These are phyloP conservation scores for Trichosporon sp. DNA, from an alignment of 1,284 basidiomycete genomes.

Conservation along the genomic window DNA sequence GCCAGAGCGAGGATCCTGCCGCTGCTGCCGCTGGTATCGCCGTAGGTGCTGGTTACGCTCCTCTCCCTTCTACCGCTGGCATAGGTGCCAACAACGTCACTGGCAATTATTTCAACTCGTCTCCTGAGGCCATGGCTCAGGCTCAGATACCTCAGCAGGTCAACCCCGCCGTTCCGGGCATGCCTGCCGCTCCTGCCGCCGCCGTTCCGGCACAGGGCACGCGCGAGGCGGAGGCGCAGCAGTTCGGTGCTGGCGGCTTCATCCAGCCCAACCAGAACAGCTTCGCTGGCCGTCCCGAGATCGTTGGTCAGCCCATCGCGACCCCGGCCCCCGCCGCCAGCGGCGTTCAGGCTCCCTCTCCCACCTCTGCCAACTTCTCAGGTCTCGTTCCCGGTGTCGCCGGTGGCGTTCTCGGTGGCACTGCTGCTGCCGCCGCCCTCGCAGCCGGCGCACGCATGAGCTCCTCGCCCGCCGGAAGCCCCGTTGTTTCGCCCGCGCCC, in stretches of 20 bases:
- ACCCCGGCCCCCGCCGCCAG: background rate
- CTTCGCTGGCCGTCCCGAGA: background rate
- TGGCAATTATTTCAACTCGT: constrained; percentile 15
- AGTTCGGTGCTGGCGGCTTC: constrained; percentile 14
- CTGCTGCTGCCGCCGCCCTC: constrained; percentile 4
- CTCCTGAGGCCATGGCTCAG: background rate
- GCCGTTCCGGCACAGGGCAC: background rate
- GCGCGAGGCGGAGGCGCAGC: constrained; percentile 7
- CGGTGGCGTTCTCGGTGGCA: constrained; percentile 4
- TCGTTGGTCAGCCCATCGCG: background rate
- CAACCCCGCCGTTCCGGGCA: constrained; percentile 2
- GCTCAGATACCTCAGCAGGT: background rate
- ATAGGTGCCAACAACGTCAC: constrained; percentile 10
- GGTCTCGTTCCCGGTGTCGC: background rate
- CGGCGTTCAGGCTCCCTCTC: background rate
- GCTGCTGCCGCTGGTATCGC: too few species aligned
- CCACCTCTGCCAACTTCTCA: background rate
- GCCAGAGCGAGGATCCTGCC: constrained; percentile 4
- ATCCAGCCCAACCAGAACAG: background rate
- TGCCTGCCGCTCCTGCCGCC: constrained; percentile 9
- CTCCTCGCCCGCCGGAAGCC: background rate
- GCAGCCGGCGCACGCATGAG: constrained; percentile 13
- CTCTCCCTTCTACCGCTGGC: background rate
- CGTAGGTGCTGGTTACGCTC: background rate
- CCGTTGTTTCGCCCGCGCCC: background rate